Conservation (phyloP, 345 rosid genomes). For the Eucalyptus decipiens region DNA sequence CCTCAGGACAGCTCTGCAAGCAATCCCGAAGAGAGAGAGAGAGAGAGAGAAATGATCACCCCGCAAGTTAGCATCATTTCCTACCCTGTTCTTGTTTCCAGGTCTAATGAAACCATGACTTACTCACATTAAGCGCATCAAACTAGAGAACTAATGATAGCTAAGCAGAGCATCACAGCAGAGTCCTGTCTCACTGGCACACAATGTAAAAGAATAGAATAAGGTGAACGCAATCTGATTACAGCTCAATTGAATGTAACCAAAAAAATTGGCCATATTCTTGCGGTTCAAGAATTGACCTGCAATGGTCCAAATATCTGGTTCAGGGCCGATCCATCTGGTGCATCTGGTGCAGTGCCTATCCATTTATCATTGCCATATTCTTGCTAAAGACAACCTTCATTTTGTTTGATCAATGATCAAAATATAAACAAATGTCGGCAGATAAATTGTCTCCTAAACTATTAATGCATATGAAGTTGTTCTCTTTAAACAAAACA, state of each 20-base stretch:
- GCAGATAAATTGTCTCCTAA: background rate
- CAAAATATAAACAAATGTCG: background rate
- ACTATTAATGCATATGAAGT: background rate
- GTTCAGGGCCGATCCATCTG: background rate
- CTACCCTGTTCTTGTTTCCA: background rate
- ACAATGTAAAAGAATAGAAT: background rate
- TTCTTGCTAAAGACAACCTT: background rate
- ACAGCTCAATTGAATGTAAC: background rate
- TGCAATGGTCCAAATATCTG: background rate
- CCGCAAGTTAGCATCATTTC: fast-evolving
- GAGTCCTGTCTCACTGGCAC: background rate
- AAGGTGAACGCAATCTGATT: background rate
- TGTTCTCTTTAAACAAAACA: background rate
- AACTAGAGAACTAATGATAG: background rate
- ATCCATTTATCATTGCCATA: background rate
- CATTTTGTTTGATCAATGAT: background rate
- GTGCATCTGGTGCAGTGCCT: background rate
- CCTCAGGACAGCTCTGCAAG: background rate
- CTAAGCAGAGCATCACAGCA: background rate
- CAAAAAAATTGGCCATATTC: background rate
- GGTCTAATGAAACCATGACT: background rate
- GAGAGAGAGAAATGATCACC: background rate
- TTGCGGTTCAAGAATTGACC: background rate
- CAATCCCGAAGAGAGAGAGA: background rate
- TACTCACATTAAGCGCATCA: background rate